Evolutionary conservation across 1,139 yeast species (phyloP).

Genomic region (Candida sojae): DNA sequence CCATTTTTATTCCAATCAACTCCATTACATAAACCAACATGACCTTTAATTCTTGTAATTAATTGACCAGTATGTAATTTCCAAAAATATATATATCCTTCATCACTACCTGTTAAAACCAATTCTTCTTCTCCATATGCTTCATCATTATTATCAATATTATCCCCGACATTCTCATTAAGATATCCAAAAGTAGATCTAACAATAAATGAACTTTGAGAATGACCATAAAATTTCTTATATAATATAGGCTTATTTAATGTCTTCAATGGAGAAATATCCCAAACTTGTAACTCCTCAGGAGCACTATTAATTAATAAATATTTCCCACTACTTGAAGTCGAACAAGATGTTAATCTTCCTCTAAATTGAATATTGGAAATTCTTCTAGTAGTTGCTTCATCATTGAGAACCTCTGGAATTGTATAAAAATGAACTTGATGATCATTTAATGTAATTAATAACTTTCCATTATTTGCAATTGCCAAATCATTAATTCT

Average conservation of each 20-base stretch:
- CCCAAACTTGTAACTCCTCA: conserved; percentile 82
- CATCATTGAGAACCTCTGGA: conserved; percentile 36
- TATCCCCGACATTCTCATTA: conserved; percentile 22
- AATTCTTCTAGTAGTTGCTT: conserved; percentile 35
- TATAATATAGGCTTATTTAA: conserved; percentile 41
- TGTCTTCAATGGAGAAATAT: conserved; percentile 30
- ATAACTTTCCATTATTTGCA: conserved; percentile 60
- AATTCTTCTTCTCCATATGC: conserved; percentile 51
- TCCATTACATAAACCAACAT: conserved; percentile 66
- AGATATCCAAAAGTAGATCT: conserved; percentile 75
- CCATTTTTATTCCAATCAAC: conserved; percentile 70
- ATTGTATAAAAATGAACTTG: conserved; percentile 54
- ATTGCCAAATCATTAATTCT: conserved; percentile 69
- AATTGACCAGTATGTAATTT: conserved; percentile 73
- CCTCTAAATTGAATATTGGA: conserved; percentile 33
- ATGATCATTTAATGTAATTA: conserved; percentile 65
- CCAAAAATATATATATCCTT: conserved; percentile 81
- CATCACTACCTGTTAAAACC: conserved; percentile 81
- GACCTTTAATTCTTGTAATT: conserved; percentile 61
- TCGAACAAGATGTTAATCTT: conserved; percentile 42
- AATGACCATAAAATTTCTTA: conserved; percentile 70
- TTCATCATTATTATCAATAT: conserved; percentile 9
- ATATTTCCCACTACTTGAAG: conserved; percentile 45
- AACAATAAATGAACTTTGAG: conserved; percentile 68
- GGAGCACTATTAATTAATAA: conserved; percentile 70